Evolutionary conservation across 1,139 yeast species (phyloP).

Genomic region (Kodamaea sp.): DNA sequence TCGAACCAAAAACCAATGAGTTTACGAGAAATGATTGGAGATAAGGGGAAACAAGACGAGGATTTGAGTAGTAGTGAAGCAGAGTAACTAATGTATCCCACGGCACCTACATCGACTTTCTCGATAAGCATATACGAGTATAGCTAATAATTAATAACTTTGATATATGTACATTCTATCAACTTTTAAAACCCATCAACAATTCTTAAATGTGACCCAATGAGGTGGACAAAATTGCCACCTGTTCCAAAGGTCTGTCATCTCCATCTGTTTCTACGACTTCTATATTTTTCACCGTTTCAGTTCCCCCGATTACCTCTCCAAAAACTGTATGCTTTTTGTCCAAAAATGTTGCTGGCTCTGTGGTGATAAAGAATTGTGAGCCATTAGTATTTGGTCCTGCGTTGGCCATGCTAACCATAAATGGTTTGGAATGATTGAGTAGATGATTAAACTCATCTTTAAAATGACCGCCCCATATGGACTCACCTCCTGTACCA

Average conservation of each 20-base stretch:
- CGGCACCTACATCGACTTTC: too few relatives aligned
- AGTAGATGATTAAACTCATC: conserved; percentile 45
- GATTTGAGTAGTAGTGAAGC: conserved; percentile 45
- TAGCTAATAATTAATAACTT: background rate
- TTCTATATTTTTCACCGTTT: conserved; percentile 28
- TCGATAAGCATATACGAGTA: too few relatives aligned
- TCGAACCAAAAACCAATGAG: conserved; percentile 37
- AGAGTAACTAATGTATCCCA: too few relatives aligned
- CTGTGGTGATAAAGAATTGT: conserved; percentile 36
- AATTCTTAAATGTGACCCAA: too few relatives aligned
- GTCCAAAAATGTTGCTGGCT: conserved; percentile 25
- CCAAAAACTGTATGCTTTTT: conserved; percentile 36
- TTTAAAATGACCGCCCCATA: conserved; percentile 44
- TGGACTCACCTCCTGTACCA: conserved; percentile 51
- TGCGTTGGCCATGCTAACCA: conserved; percentile 48
- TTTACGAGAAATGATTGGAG: conserved; percentile 40
- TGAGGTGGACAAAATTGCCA: conserved; percentile 23
- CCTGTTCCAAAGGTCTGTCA: conserved; percentile 24
- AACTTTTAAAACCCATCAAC: too few relatives aligned
- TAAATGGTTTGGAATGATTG: conserved; percentile 41
- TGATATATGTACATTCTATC: too few relatives aligned
- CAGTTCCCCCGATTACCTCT: conserved; percentile 29
- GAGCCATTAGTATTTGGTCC: conserved; percentile 34
- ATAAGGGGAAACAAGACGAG: conserved; percentile 22
- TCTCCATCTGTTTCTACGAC: conserved; percentile 21